phyloP scores from a whole-genome alignment of 768 basidiomycete genomes.

The Guyanaporus albipodus region DNA sequence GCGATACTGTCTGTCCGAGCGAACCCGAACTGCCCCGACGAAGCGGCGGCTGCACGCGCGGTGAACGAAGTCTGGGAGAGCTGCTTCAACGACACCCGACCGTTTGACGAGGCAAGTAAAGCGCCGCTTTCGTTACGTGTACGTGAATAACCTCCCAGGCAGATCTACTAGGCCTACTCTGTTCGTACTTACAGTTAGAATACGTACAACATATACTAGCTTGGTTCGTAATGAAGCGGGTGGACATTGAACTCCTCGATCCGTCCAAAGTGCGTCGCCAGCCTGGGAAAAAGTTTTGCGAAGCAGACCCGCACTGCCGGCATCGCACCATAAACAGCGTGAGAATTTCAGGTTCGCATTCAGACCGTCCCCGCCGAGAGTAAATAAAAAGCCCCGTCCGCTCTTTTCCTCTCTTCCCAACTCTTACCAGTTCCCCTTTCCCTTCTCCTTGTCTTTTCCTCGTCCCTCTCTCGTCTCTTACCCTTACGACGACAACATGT shows the following conservation, averaged over 20 bases:
- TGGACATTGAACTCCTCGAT: conserved; percentile 10
- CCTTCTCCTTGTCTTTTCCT: conserved; percentile 11
- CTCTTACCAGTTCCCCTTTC: conserved; percentile 12
- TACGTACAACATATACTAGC: conserved; percentile 8
- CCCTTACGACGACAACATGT: conserved; percentile 40
- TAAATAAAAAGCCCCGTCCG: conserved; percentile 26
- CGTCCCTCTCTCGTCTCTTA: conserved; percentile 15
- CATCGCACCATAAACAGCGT: conserved; percentile 19
- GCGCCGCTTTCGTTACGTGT: background rate
- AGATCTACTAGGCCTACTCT: conserved; percentile 30
- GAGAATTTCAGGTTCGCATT: conserved; percentile 17
- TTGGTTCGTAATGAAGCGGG: background rate
- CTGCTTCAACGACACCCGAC: conserved; percentile 91
- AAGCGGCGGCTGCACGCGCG: conserved; percentile 74
- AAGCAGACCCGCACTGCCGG: conserved; percentile 13
- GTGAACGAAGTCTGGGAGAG: conserved; percentile 98
- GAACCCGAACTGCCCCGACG: conserved; percentile 77
- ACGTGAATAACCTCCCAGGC: conserved; percentile 17
- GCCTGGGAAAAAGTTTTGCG: conserved; percentile 17
- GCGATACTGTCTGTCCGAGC: conserved; percentile 77
- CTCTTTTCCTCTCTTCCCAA: background rate
- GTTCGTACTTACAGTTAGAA: background rate
- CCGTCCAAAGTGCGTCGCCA: background rate
- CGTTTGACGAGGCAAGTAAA: conserved; percentile 92
- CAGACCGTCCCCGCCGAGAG: conserved; percentile 8